These are phyloP conservation scores for Limnomonas spitsbergensis DNA, from an alignment of 139 green algal genomes.

Conservation along the genomic window DNA sequence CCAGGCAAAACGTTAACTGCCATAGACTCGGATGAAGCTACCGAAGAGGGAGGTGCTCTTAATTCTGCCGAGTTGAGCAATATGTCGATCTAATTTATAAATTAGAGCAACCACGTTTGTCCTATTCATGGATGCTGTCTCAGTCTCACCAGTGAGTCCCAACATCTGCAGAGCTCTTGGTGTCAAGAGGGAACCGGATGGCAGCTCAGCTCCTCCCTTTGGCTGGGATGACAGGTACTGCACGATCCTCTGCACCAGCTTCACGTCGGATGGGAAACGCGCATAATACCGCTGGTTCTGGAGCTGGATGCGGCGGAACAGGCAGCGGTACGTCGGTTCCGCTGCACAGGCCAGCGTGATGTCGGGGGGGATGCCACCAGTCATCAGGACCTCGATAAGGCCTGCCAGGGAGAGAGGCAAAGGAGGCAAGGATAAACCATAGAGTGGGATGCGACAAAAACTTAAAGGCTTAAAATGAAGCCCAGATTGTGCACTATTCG, in stretches of 20 bases:
- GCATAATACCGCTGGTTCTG: slow-evolving; percentile 27
- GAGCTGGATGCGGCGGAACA: slow-evolving; percentile 52
- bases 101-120: too few species aligned
- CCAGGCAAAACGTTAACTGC: too few species aligned
- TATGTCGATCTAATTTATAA: too few species aligned
- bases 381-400: slow-evolving; percentile 66
- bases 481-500: too few species aligned
- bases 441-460: too few species aligned
- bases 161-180: slow-evolving; percentile 74
- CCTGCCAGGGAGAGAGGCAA: slow-evolving; percentile 46
- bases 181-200: slow-evolving; percentile 68
- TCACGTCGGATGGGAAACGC: slow-evolving; percentile 51
- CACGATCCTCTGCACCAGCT: slow-evolving; percentile 66
- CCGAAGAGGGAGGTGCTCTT: too few species aligned
- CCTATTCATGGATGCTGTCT: too few species aligned
- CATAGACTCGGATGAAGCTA: too few species aligned
- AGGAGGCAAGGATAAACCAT: too few species aligned
- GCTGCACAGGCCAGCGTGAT: slow-evolving; percentile 59
- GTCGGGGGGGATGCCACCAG: slow-evolving; percentile 74
- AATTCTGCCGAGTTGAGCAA: too few species aligned
- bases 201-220: slow-evolving; percentile 50
- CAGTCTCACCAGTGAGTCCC: slow-evolving; percentile 48
- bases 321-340: slow-evolving; percentile 60
- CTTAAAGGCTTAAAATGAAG: too few species aligned
- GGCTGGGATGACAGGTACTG: slow-evolving; percentile 59